Percentiles rank a stretch among this genome's conserved stretches.
These are phyloP conservation scores for Bremia lactucae DNA, from an alignment of 352 stramenopile species.

Conservation along the genomic window DNA sequence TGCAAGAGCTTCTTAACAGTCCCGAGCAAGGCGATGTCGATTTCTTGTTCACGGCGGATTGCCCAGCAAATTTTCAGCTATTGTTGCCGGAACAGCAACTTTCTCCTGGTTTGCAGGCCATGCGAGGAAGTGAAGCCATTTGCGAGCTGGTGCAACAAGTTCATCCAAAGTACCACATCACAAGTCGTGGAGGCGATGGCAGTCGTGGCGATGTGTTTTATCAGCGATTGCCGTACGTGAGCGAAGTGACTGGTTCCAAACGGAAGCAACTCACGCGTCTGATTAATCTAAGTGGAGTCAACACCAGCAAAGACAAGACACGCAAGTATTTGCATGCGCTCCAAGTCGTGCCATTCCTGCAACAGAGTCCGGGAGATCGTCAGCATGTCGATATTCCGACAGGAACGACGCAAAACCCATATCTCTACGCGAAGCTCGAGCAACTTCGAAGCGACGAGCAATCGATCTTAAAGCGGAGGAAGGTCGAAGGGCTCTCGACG, in stretches of 20 bases:
- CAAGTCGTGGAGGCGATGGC: conserved; percentile 30
- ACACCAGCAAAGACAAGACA: conserved; percentile 49
- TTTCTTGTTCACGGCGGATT: conserved; percentile 56
- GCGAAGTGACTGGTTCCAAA: conserved; percentile 26
- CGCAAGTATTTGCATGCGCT: conserved; percentile 77
- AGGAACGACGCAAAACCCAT: conserved; percentile 67
- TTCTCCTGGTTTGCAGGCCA: conserved; percentile 30
- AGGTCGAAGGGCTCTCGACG: conserved; percentile 34
- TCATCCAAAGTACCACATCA: conserved; percentile 70
- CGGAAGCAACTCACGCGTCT: conserved; percentile 58
- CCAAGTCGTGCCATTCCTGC: conserved; percentile 34
- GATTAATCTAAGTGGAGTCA: conserved; percentile 57
- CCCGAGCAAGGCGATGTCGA: conserved; percentile 30
- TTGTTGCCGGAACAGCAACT: conserved; percentile 53
- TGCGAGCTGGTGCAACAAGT: conserved; percentile 29
- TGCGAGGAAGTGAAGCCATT: conserved; percentile 20
- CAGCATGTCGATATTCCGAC: conserved; percentile 48
- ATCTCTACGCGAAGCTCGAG: conserved; percentile 27
- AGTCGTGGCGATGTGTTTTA: conserved; percentile 47
- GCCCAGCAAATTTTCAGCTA: conserved; percentile 37
- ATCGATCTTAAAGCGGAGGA: conserved; percentile 34
- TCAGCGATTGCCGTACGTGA: conserved; percentile 73
- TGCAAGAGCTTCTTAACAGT: conserved; percentile 14
- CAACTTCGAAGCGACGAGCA: conserved; percentile 11
- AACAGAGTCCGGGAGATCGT: conserved; percentile 17